Conservation (phyloP, 2,329 filamentous ascomycete species). For the Exophiala sp. region DNA sequence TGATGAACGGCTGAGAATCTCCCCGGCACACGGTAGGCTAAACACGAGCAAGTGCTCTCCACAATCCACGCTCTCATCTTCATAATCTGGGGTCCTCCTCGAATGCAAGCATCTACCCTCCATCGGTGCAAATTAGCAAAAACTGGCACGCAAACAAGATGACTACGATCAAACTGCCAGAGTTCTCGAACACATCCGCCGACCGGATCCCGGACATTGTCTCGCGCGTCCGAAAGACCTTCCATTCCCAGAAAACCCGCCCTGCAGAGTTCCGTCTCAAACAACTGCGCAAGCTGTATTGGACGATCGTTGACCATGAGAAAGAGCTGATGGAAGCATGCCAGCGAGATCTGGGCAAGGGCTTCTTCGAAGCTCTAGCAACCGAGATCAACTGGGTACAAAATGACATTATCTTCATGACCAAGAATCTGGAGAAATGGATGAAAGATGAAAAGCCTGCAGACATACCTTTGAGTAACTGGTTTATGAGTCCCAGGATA, state of each 20-base stretch:
- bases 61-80: too few species aligned
- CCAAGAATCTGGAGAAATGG: slow-evolving; percentile 76
- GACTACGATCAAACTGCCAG: slow-evolving; percentile 35
- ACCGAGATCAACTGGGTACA: slow-evolving; percentile 74
- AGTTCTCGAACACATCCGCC: slow-evolving; percentile 60
- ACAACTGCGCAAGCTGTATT: slow-evolving; percentile 93
- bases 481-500: slow-evolving; percentile 68
- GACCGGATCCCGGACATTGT: slow-evolving; percentile 63
- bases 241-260: slow-evolving; percentile 75
- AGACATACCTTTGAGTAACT: slow-evolving; percentile 67
- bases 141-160: slow-evolving; percentile 25
- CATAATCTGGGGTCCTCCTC: too few species aligned
- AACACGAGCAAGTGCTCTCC: too few species aligned
- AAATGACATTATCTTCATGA: slow-evolving; percentile 75
- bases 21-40: too few species aligned
- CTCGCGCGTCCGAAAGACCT: slow-evolving; percentile 63
- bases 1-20: too few species aligned
- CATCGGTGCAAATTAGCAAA: too few species aligned
- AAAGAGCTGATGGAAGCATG: slow-evolving; percentile 71
- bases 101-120: too few species aligned
- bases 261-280: slow-evolving; percentile 74
- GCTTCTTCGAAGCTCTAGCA: slow-evolving; percentile 67
- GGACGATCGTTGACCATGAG: slow-evolving; percentile 78
- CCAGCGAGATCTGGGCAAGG: slow-evolving; percentile 74
- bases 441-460: slow-evolving; percentile 73